These are phyloP conservation scores for Pyrenopolyporus hunteri DNA, from an alignment of 495 filamentous ascomycete species.

Conservation along the genomic window DNA sequence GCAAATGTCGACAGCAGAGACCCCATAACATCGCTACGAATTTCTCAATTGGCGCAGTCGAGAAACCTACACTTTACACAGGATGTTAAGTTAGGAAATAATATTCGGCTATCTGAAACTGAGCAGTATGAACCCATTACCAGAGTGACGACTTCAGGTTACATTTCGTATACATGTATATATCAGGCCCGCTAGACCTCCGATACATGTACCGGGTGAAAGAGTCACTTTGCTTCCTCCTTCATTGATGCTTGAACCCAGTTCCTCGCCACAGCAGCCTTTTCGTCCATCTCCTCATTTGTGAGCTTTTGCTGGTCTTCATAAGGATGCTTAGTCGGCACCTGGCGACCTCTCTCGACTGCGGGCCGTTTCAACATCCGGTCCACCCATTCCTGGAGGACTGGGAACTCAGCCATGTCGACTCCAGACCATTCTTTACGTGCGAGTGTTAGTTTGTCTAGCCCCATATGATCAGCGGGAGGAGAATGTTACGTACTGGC, in stretches of 20 bases:
- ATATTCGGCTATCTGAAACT: no score
- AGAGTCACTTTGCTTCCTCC: slow-evolving; percentile 51
- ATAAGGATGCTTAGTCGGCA: slow-evolving; percentile 72
- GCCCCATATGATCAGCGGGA: background rate
- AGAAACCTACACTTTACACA: no score
- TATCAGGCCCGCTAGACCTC: no score
- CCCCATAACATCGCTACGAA: no score
- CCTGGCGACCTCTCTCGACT: slow-evolving; percentile 78
- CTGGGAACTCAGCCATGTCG: slow-evolving; percentile 77
- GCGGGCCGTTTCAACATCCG: slow-evolving; percentile 68
- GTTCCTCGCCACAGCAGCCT: slow-evolving; percentile 50
- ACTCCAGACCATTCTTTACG: slow-evolving; percentile 71
- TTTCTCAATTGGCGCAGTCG: no score
- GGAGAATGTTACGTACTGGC: slow-evolving; percentile 39
- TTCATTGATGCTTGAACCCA: slow-evolving; percentile 74
- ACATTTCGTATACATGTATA: no score
- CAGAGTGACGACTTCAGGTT: no score
- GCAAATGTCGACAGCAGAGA: no score
- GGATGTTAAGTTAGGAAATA: no score
- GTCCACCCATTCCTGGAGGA: slow-evolving; percentile 69
- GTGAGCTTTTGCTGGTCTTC: slow-evolving; percentile 53
- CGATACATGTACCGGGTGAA: no score
- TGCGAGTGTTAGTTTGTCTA: slow-evolving; percentile 10
- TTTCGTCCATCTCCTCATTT: slow-evolving; percentile 57
- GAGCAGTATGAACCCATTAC: no score